These are phyloP conservation scores for Rosa hybrid DNA, from an alignment of 331 rosid species.

Conservation along the genomic window DNA sequence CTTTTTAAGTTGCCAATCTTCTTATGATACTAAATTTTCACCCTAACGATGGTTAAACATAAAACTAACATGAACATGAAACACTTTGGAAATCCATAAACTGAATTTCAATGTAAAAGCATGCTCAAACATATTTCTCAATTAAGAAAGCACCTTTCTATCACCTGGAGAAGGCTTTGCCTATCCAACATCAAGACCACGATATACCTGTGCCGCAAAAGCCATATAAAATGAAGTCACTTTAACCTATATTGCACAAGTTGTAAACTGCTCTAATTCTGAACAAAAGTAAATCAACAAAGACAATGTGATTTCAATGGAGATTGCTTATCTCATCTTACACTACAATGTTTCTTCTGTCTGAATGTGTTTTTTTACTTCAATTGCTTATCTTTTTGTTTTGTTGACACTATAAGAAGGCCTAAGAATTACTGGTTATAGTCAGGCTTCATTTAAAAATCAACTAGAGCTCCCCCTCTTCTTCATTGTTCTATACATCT, in stretches of 20 bases:
- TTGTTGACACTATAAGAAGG: neutral
- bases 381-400: neutral
- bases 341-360: neutral
- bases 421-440: neutral
- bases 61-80: neutral
- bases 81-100: neutral
- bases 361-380: neutral
- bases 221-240: conserved; percentile 12
- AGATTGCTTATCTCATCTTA: neutral
- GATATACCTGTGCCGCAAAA: conserved; percentile 50
- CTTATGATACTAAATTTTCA: neutral
- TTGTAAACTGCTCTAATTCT: neutral
- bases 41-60: neutral
- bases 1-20: neutral
- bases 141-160: conserved; percentile 38
- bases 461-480: neutral
- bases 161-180: conserved; percentile 54
- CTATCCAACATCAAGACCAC: conserved; percentile 58
- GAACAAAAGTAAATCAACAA: neutral
- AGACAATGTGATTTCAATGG: neutral
- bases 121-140: neutral
- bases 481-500: neutral
- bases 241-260: neutral
- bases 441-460: neutral
- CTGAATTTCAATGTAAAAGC: neutral